Base-by-base conservation (phyloP, 208 protist genomes). In the Trypanosoma congolense region DNA sequence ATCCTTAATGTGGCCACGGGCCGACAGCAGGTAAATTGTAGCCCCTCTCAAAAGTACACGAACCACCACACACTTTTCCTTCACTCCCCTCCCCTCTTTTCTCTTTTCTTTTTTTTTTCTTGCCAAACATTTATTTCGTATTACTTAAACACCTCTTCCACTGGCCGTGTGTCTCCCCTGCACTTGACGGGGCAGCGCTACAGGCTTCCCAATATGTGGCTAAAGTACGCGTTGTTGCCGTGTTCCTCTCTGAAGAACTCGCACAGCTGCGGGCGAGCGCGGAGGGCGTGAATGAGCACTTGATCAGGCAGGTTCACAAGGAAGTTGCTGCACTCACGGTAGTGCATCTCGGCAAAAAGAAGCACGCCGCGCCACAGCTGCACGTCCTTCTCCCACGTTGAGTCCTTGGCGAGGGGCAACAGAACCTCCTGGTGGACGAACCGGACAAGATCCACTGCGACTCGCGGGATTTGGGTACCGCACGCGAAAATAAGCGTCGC, bases 201-300 rank as follows among this genome's bases (percentile, higher is more conserved):
- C 9, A 88, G 33, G 31, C 61, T 86, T 0, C 67, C 71, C 2
- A 92, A 51, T 36, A 92, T 75, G 49, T 82, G 80, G 5, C 64
- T 70, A 64, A 88, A 92, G 28, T 72, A 74, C 25, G 80, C 84
- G 62, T 92, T 88, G 66, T 87, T 86, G 33, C 77, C 77, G 53
- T 88, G 77, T 53, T 87, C 80, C 47, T 85, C 70, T 48, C 53
- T 71, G 54, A 92, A 87, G 22, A 57, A 53, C 56, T 77, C 75
- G 12, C 64, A 60, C 53, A 92, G 57, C 33, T 54, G 22, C 22
- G 72, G 67, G 6, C 67, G 61, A 29, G 69, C 73, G 6, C 71
- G 64, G 44, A 92, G 64, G 31, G 84, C 80, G 52, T 79, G 61
- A 31, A 73, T 76, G 24, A 88, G 65, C 29, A 92, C 80, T 41